Percentiles rank a stretch among this genome's conserved stretches.
These are phyloP conservation scores for Chrysochromulina parva DNA, from an alignment of 78 protist genomes.

Conservation along the genomic window DNA sequence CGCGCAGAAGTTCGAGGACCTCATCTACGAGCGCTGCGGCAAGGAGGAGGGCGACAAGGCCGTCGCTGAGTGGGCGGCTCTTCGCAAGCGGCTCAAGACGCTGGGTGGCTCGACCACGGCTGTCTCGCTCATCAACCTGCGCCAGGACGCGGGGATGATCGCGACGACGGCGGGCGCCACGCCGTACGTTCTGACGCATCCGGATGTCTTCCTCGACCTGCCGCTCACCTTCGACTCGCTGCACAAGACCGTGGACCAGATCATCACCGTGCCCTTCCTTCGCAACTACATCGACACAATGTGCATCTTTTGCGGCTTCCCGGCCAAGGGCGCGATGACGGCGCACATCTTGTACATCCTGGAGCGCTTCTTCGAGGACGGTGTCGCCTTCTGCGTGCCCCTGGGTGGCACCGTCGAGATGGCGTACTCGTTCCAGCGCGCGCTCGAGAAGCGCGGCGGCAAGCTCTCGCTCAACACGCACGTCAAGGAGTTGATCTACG, in stretches of 20 bases:
- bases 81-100: background rate
- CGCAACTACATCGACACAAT: slow-evolving; percentile 14
- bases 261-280: background rate
- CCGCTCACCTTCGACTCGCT: background rate
- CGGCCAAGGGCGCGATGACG: slow-evolving; percentile 26
- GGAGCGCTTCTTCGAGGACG: slow-evolving; percentile 20
- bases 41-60: background rate
- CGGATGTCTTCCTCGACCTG: background rate
- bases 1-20: background rate
- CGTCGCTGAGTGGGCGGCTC: background rate
- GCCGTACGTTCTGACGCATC: background rate
- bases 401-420: background rate
- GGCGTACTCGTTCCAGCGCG: background rate
- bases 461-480: background rate
- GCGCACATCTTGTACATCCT: slow-evolving; percentile 20
- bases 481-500: background rate
- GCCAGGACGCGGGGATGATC: background rate
- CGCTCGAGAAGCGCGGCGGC: background rate
- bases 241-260: background rate
- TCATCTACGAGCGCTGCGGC: background rate
- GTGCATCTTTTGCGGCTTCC: slow-evolving; percentile 29
- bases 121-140: background rate
- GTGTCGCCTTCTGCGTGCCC: background rate
- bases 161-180: background rate
- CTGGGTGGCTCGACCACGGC: background rate